phyloP scores from a whole-genome alignment of 2,329 filamentous ascomycete species.

The Mariannaea elegans region DNA sequence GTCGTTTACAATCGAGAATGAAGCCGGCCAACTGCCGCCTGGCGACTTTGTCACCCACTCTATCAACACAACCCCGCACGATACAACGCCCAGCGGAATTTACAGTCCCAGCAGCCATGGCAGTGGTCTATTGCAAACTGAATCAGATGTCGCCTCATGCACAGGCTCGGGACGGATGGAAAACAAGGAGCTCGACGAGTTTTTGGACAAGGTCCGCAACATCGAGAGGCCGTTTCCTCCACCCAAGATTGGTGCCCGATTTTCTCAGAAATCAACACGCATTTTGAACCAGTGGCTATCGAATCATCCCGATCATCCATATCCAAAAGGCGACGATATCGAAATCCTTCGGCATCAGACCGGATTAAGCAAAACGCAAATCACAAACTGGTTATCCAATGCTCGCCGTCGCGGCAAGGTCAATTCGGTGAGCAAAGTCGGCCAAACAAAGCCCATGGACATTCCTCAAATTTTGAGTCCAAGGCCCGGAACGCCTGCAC shows the following conservation, averaged over 20 bases:
- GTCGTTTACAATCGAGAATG: neutral
- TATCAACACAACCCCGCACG: neutral
- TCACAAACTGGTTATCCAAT: constrained; percentile 89
- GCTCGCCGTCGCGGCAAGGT: constrained; percentile 81
- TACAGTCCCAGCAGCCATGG: constrained; percentile 16
- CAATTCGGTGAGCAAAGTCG: neutral
- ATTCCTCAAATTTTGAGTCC: constrained; percentile 56
- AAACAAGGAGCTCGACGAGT: constrained; percentile 9
- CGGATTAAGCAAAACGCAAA: constrained; percentile 79
- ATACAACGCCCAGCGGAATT: constrained; percentile 2
- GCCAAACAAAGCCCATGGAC: constrained; percentile 54
- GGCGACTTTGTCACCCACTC: neutral
- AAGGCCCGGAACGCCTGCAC: constrained; percentile 46
- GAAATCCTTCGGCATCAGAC: constrained; percentile 73
- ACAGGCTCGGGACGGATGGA: constrained; percentile 6
- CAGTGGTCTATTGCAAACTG: constrained; percentile 8
- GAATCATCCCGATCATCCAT: constrained; percentile 7
- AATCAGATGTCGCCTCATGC: constrained; percentile 5
- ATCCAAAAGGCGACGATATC: constrained; percentile 12
- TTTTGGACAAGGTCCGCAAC: constrained; percentile 2
- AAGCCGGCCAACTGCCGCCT: neutral
- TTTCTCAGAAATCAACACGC: constrained; percentile 12
- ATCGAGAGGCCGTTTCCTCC: constrained; percentile 10
- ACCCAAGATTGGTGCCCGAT: constrained; percentile 14
- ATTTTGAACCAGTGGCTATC: constrained; percentile 15